phyloP scores from a whole-genome alignment of 2,329 filamentous ascomycete genomes.

The Fusarium miscanthi region DNA sequence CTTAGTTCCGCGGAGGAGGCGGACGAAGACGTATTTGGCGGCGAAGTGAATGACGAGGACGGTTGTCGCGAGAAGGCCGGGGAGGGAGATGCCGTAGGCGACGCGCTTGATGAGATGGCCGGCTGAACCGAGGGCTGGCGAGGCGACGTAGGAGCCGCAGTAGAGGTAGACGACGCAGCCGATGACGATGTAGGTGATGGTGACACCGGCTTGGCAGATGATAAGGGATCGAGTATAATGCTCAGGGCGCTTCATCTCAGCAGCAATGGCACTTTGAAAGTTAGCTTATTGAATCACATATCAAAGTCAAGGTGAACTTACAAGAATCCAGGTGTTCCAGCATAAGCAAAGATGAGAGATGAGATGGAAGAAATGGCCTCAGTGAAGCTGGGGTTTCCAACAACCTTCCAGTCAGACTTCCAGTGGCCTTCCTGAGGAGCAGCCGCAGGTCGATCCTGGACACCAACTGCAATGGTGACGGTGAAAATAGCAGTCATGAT shows the following conservation, averaged over 20 bases:
- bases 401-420: constrained; percentile 48
- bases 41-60: constrained; percentile 44
- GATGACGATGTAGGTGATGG: constrained; percentile 50
- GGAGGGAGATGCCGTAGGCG: constrained; percentile 53
- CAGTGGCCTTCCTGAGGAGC: constrained; percentile 38
- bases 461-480: constrained; percentile 38
- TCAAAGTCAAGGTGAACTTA: neutral
- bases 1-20: constrained; percentile 44
- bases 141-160: constrained; percentile 59
- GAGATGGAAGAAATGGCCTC: constrained; percentile 49
- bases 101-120: constrained; percentile 56
- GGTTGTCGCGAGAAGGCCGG: constrained; percentile 45
- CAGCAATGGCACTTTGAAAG: constrained; percentile 33
- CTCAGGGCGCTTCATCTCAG: constrained; percentile 49
- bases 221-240: constrained; percentile 45
- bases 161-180: constrained; percentile 57
- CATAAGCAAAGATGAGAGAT: constrained; percentile 52
- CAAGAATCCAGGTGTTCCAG: constrained; percentile 52
- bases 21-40: constrained; percentile 34
- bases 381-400: constrained; percentile 47
- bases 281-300: neutral
- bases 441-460: constrained; percentile 32
- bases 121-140: constrained; percentile 59
- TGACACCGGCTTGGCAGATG: constrained; percentile 44
- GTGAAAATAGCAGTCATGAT: constrained; percentile 40